These are phyloP conservation scores for Nemania sp. DNA, from an alignment of 2,329 filamentous ascomycete species.

Conservation along the genomic window DNA sequence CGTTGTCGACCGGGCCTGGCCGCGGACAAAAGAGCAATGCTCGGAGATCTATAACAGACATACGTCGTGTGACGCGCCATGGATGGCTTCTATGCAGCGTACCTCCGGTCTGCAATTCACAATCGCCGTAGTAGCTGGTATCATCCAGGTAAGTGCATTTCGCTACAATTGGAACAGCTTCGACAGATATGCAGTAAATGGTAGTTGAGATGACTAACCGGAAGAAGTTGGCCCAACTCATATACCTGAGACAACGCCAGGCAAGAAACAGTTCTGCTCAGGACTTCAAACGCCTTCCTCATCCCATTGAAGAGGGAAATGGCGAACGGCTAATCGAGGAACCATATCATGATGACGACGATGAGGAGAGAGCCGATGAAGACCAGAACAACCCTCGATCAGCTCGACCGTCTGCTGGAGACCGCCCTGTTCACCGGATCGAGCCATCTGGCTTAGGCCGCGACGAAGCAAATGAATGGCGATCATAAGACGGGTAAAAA, in stretches of 20 bases:
- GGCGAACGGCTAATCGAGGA: constrained; percentile 30
- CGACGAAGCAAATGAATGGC: constrained; percentile 26
- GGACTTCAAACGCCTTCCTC: constrained; percentile 22
- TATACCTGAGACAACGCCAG: constrained; percentile 29
- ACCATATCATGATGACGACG: constrained; percentile 25
- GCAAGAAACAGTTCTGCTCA: background rate
- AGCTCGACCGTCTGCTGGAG: constrained; percentile 18
- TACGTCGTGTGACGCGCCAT: constrained; percentile 56
- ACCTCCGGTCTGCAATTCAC: constrained; percentile 60
- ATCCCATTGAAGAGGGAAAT: constrained; percentile 13
- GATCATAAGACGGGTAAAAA: constrained; percentile 8
- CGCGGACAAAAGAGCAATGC: constrained; percentile 47
- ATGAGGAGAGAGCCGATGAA: constrained; percentile 17
- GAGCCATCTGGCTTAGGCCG: constrained; percentile 23
- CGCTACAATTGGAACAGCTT: constrained; percentile 7
- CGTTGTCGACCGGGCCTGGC: constrained; percentile 64
- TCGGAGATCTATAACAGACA: constrained; percentile 50
- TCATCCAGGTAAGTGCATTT: constrained; percentile 57
- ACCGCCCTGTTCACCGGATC: constrained; percentile 22
- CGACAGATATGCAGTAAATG: background rate
- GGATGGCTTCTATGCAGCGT: constrained; percentile 59
- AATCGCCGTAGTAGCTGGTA: constrained; percentile 56
- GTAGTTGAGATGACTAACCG: constrained; percentile 29
- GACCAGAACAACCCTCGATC: constrained; percentile 3
- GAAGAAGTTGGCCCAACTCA: constrained; percentile 36